phyloP scores from a whole-genome alignment of 2,329 filamentous ascomycete species.

The Claviceps sp. region DNA sequence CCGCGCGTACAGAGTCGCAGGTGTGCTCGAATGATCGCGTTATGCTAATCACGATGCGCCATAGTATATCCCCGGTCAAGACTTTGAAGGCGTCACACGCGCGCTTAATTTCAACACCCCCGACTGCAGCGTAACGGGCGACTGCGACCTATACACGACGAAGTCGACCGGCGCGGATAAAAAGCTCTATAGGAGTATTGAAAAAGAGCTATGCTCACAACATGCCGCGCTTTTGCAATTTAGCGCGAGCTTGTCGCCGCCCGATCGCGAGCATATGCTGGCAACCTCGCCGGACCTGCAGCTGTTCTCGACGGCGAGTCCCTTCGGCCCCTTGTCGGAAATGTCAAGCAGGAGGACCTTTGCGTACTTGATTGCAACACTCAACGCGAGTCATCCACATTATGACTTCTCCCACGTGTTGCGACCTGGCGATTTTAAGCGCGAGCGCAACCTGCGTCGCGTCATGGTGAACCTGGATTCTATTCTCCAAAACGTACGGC shows the following conservation, averaged over 20 bases:
- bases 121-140: conserved; percentile 82
- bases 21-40: not conserved
- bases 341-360: conserved; percentile 82
- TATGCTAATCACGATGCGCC: not conserved
- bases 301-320: conserved; percentile 65
- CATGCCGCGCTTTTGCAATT: conserved; percentile 79
- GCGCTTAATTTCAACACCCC: conserved; percentile 92
- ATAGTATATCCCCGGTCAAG: conserved; percentile 80
- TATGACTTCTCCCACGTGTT: conserved; percentile 95
- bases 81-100: conserved; percentile 83
- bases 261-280: conserved; percentile 58
- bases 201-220: conserved; percentile 78
- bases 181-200: conserved; percentile 93
- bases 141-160: conserved; percentile 93
- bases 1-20: not conserved
- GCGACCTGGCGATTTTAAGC: conserved; percentile 77
- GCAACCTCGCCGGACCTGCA: conserved; percentile 46
- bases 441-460: conserved; percentile 63
- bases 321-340: conserved; percentile 83
- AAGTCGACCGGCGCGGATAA: conserved; percentile 93
- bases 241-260: conserved; percentile 76
- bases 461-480: conserved; percentile 83
- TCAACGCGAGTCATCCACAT: conserved; percentile 82
- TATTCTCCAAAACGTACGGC: conserved; percentile 74
- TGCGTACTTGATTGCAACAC: conserved; percentile 87